phyloP scores from a whole-genome alignment of 768 basidiomycete species.

The Tulasnella sp. region DNA sequence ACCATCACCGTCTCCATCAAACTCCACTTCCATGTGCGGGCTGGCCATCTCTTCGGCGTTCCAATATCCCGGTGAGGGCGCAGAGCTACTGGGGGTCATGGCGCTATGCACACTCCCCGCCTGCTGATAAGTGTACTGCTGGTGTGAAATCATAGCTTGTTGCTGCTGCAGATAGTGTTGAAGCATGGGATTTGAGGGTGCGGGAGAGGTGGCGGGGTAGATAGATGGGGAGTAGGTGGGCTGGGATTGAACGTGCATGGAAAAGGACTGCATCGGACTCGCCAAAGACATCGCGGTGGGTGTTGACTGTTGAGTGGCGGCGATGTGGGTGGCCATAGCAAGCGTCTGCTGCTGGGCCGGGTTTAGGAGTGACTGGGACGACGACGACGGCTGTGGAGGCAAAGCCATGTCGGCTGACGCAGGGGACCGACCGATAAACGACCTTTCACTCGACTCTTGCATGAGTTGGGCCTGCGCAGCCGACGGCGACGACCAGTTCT shows the following conservation, averaged over 20 bases:
- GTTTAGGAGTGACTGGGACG: not conserved
- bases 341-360: conserved; percentile 13
- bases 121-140: not conserved
- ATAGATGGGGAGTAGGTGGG: not conserved
- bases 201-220: not conserved
- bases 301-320: not conserved
- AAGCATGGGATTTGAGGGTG: not conserved
- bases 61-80: not conserved
- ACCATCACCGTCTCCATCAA: not conserved
- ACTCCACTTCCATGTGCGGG: not conserved
- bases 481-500: not conserved
- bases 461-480: not conserved
- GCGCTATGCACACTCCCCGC: not conserved
- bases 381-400: not conserved
- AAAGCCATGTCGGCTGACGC: not conserved
- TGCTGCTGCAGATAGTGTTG: conserved; percentile 5
- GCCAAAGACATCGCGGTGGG: too few species aligned
- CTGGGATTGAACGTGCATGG: not conserved
- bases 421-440: not conserved
- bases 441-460: not conserved
- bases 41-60: not conserved
- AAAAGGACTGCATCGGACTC: not conserved
- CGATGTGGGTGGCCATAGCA: conserved; percentile 5
- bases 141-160: not conserved
- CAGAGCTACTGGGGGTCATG: not conserved